Evolutionary conservation across 805 yeast species (phyloP).

Genomic region (Yamadazyma sp.): DNA sequence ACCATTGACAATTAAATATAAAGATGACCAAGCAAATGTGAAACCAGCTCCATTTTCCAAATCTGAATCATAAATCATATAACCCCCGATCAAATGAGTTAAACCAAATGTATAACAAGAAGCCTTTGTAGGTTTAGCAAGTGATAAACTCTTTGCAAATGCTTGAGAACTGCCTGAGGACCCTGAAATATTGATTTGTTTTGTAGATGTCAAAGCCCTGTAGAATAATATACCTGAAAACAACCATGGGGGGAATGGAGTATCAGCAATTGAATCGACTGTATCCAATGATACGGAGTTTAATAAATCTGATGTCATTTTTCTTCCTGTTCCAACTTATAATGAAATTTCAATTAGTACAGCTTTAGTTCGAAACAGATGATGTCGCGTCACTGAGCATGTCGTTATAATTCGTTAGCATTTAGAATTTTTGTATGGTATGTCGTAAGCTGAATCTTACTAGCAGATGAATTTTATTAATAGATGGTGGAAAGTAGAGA

Average conservation of each 20-base stretch:
- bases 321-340: too few relatives aligned
- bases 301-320: too few relatives aligned
- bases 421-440: too few relatives aligned
- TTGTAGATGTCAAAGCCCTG: conserved; percentile 14
- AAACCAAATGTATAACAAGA: conserved; percentile 57
- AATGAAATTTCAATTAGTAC: too few relatives aligned
- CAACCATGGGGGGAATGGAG: conserved; percentile 22
- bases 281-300: too few relatives aligned
- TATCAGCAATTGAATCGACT: conserved; percentile 10
- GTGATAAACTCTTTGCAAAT: conserved; percentile 17
- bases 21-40: conserved; percentile 72
- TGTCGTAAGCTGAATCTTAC: too few relatives aligned
- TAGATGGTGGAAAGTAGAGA: too few relatives aligned
- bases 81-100: conserved; percentile 64
- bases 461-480: too few relatives aligned
- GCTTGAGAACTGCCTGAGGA: conserved; percentile 19
- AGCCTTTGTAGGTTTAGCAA: conserved; percentile 32
- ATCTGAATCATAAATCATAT: conserved; percentile 76
- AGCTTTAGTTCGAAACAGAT: too few relatives aligned
- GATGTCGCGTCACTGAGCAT: too few relatives aligned
- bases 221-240: conserved; percentile 14
- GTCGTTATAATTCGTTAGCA: too few relatives aligned
- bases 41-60: conserved; percentile 78
- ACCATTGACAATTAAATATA: conserved; percentile 73
- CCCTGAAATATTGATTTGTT: conserved; percentile 16